Evolutionary conservation across 805 yeast genomes (phyloP).

Genomic region (Jamesozyma piceae): DNA sequence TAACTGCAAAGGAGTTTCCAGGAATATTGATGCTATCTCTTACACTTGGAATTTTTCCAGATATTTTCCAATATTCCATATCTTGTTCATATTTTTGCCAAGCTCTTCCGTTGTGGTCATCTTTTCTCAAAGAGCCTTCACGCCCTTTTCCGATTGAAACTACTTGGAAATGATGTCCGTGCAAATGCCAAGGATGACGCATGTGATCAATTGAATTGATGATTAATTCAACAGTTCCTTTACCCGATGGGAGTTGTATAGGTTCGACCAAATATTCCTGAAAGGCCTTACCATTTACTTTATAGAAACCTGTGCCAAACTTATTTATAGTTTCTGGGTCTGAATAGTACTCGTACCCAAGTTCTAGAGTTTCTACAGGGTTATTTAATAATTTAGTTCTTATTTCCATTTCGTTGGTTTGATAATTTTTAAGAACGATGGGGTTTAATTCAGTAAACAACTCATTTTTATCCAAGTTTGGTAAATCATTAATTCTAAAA

Average conservation of each 20-base stretch:
- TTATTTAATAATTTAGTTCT: too few species aligned
- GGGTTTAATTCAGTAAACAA: conserved; percentile 18
- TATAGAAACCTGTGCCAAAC: too few species aligned
- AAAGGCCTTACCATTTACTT: too few species aligned
- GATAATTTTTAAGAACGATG: background rate
- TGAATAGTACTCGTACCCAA: too few species aligned
- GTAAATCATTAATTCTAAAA: conserved; percentile 34
- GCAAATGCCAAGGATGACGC: too few species aligned
- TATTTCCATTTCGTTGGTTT: conserved; percentile 13
- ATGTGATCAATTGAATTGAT: too few species aligned
- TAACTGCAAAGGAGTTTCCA: conserved; percentile 47
- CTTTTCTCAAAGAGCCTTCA: conserved; percentile 30
- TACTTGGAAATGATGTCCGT: too few species aligned
- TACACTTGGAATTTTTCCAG: conserved; percentile 39
- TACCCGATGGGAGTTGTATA: too few species aligned
- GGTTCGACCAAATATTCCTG: too few species aligned
- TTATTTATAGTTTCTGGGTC: too few species aligned
- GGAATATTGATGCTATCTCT: conserved; percentile 59
- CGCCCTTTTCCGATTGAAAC: conserved; percentile 39
- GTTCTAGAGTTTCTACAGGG: too few species aligned
- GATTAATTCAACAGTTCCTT: too few species aligned
- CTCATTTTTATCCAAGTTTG: conserved; percentile 17
- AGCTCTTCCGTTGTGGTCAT: conserved; percentile 34
- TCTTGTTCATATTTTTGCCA: conserved; percentile 26
- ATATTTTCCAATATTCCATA: conserved; percentile 14